Evolutionary conservation across 441 rosid species (phyloP).

Genomic region (Adansonia gregorii): DNA sequence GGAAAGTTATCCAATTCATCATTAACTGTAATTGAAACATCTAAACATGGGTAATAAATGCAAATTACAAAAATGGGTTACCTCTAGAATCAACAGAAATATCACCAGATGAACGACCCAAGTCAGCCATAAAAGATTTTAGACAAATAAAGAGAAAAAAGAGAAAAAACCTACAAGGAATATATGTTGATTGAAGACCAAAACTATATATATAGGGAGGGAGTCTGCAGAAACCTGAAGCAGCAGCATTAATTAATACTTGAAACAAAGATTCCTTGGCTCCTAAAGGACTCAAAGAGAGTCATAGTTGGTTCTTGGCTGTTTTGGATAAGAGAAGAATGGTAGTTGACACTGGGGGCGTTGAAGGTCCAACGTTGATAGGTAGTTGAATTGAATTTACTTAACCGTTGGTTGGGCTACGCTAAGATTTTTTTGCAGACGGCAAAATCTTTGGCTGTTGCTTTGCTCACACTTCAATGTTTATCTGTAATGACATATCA

Average conservation of each 20-base stretch:
- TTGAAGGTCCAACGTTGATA: constrained; percentile 51
- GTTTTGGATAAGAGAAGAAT: constrained; percentile 34
- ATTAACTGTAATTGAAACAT: too few relatives aligned
- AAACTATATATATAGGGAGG: not conserved
- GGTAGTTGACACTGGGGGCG: constrained; percentile 47
- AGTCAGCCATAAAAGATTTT: constrained; percentile 46
- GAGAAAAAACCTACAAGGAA: not conserved
- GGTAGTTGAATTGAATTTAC: constrained; percentile 49
- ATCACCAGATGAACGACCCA: constrained; percentile 39
- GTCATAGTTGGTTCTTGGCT: not conserved
- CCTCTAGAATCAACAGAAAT: constrained; percentile 52
- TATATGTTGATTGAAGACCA: not conserved
- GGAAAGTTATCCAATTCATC: not conserved
- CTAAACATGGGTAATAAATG: not conserved
- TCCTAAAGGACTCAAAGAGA: not conserved
- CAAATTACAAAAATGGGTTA: constrained; percentile 25
- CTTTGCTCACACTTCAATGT: not conserved
- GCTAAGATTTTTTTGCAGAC: not conserved
- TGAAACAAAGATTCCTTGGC: not conserved
- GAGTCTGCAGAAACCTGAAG: too few relatives aligned
- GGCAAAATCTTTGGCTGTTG: not conserved
- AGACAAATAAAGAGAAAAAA: not conserved
- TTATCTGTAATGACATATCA: not conserved
- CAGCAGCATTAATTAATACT: constrained; percentile 34
- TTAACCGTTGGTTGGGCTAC: constrained; percentile 28